phyloP scores from a whole-genome alignment of 305 asterid species.

The Fraxinus sp. region DNA sequence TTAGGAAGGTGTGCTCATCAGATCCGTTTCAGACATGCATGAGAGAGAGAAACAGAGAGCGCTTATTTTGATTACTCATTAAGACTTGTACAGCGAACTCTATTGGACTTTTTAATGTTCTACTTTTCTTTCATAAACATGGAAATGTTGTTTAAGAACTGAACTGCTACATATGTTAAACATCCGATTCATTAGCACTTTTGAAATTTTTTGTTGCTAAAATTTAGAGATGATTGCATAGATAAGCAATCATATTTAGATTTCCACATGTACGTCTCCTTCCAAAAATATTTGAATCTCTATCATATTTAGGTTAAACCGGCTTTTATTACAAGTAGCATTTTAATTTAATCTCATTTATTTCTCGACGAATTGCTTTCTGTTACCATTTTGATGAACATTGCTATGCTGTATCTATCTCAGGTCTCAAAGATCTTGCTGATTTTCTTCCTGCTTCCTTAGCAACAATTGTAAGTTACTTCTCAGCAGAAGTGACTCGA shows the following conservation, averaged over 20 bases:
- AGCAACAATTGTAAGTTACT: conserved; percentile 83
- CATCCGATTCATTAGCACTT: background rate
- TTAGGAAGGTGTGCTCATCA: conserved; percentile 16
- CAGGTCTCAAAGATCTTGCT: conserved; percentile 99
- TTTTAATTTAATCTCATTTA: background rate
- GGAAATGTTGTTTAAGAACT: conserved; percentile 10
- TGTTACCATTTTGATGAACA: conserved; percentile 13
- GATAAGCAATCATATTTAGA: conserved; percentile 4
- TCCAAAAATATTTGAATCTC: conserved; percentile 8
- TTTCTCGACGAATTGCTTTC: conserved; percentile 7
- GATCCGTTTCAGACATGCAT: conserved; percentile 14
- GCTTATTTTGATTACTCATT: conserved; percentile 9
- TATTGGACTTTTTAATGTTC: background rate
- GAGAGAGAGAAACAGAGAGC: background rate
- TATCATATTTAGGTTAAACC: background rate
- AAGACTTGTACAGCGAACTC: conserved; percentile 1
- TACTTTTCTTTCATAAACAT: background rate
- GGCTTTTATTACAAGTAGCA: background rate
- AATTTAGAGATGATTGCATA: conserved; percentile 1
- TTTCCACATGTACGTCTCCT: conserved; percentile 6
- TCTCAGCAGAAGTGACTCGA: conserved; percentile 93
- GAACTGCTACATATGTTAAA: background rate
- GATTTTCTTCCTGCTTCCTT: conserved; percentile 97
- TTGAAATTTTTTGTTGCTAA: background rate
- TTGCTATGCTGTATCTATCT: conserved; percentile 18